Evolutionary conservation across 2,329 filamentous ascomycete genomes (phyloP), one percentile per base, ranked within the genome.

Genomic region (Albophoma yamanashiensis): DNA sequence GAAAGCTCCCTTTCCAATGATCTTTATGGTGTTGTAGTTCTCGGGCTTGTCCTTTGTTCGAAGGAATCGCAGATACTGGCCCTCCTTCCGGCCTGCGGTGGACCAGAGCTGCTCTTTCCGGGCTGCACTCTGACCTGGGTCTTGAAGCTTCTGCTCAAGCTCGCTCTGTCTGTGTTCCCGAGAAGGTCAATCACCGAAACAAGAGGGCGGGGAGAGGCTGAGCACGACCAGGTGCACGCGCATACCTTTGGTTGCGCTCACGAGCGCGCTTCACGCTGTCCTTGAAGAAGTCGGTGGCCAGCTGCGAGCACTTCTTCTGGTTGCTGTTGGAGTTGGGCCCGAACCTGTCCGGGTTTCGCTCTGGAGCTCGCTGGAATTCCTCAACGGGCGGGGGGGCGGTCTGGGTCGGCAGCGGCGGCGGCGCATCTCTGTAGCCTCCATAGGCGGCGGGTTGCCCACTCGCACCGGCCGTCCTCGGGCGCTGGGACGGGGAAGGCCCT

Each of bases 1-100:
- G 70, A 99, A 99, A 17, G 94, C 94, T 75, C 94, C 94, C 81
- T 99, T 99, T 71, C 94, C 94, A 68, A 99, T 99, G 67, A 97
- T 93, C 81, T 97, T 97, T 75, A 97, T 83, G 1, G 93, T 97
- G 64, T 87, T 86, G 81, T 97, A 99, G 78, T 97, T 97, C 67
- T 93, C 87, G 14, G 93, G 92, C 74, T 88, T 89, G 73, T 97
- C 92, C 75, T 91, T 93, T 60, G 93, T 97, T 60, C 93, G 87
- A 69, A 97, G 79, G 79, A 97, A 97, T 45, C 93, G 91, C 64
- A 99, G 80, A 75, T 96, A 97, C 69, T 92, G 90, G 57, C 90
- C 91, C 74, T 97, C 93, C 68, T 92, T 91, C 69, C 89, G 89
- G 60, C 92, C 89, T 65, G 92, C 88, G 64, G 87, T 89, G 64